Base-by-base conservation (phyloP, 1,139 yeast species). In the Komagataea norvegica region DNA sequence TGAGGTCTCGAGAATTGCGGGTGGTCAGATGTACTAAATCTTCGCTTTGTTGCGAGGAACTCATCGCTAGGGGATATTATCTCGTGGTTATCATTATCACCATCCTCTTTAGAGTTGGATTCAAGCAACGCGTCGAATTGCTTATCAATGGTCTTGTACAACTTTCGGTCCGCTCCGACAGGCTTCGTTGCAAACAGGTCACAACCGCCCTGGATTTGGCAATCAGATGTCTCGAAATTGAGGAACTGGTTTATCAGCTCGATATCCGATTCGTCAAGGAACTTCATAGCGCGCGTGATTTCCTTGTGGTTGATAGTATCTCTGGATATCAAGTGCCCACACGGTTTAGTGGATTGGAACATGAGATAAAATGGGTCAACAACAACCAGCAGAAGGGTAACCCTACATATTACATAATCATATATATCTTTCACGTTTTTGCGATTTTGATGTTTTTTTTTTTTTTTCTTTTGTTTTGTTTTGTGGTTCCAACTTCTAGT, bases 111-210 rank as follows among this genome's bases (percentile, higher is more conserved):
- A 3, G 24, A 17, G 17, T 34, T 38, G 9, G 30, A 25, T 49
- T 78, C 81, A 38, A 80, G 61, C 30, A 79, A 65, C 33, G 77
- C 79, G 46, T 80, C 82, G 41, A 84, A 69, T 53, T 85, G 93
- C 50, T 82, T 79, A 58, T 88, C 97, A 36, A 91, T 78, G 0
- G 91, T 78, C 60, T 87, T 86, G 66, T 84, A 87, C 25, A 91
- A 70, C 60, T 89, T 89, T 52, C 88, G 72, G 60, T 91, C 99
- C 2, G 91, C 73, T 1, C 91, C 87, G 26, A 89, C 87, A 1
- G 96, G 89, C 56, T 91, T 91, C 2, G 98, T 91, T 1, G 97
- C 86, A 58, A 87, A 91, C 33, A 91, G 69, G 56, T 91, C 99
- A 57, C 96, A 82, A 17, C 95, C 91, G n/a, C 97, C 97, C 39